Conservation (phyloP, 1,139 yeast genomes). For the Taiozyma sp. region DNA sequence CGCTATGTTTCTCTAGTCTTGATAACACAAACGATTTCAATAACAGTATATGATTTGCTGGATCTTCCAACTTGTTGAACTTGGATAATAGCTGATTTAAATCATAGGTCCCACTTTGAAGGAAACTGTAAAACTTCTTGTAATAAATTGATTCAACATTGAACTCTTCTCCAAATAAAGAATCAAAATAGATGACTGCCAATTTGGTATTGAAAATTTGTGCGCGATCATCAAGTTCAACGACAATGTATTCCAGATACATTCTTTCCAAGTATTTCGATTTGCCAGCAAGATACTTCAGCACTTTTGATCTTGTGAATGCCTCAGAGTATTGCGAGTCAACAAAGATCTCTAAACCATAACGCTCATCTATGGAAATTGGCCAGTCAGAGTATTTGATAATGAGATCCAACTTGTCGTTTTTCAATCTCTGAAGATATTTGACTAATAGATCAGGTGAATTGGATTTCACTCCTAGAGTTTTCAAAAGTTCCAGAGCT, state of each 20-base stretch:
- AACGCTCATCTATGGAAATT: constrained; percentile 34
- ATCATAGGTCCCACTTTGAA: constrained; percentile 28
- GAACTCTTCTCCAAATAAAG: constrained; percentile 7
- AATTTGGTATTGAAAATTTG: constrained; percentile 47
- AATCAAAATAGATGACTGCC: constrained; percentile 46
- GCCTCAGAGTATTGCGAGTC: constrained; percentile 59
- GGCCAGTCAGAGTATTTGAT: constrained; percentile 58
- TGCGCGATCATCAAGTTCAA: constrained; percentile 37
- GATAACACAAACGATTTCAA: constrained; percentile 56
- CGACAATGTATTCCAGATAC: constrained; percentile 60
- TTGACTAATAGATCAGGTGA: constrained; percentile 29
- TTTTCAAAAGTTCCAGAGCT: constrained; percentile 55
- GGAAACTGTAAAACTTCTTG: constrained; percentile 33
- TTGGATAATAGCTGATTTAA: not conserved
- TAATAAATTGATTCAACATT: constrained; percentile 22
- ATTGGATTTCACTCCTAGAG: constrained; percentile 21
- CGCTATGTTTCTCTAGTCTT: constrained; percentile 55
- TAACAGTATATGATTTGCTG: constrained; percentile 24
- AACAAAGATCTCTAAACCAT: constrained; percentile 55
- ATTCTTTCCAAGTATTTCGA: constrained; percentile 25
- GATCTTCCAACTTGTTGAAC: not conserved
- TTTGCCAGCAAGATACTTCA: constrained; percentile 35
- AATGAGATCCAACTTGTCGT: constrained; percentile 46
- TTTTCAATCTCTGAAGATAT: constrained; percentile 59
- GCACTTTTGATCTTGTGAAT: constrained; percentile 48